Percentiles rank a stretch among this genome's conserved stretches.
phyloP scores from a whole-genome alignment of 345 rosid species.

The Hibiscus syriacus region DNA sequence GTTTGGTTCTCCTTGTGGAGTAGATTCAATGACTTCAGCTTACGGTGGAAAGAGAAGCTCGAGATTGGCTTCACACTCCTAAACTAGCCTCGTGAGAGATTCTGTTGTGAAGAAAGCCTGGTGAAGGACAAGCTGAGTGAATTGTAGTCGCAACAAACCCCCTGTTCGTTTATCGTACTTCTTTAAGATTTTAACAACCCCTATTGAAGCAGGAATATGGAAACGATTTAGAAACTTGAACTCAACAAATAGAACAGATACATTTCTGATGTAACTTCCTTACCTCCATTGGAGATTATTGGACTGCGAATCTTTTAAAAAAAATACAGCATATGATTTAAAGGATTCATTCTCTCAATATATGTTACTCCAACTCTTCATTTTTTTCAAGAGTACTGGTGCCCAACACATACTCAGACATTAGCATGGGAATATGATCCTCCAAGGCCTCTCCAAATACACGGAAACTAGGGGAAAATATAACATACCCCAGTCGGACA shows the following conservation, averaged over 20 bases:
- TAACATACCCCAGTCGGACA: no score
- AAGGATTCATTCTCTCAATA: background rate
- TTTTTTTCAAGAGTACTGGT: background rate
- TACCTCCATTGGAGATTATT: constrained; percentile 23
- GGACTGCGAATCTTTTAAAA: background rate
- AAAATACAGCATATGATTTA: background rate
- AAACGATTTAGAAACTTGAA: constrained; percentile 9
- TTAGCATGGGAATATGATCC: background rate
- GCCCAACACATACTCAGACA: background rate
- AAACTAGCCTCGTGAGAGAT: constrained; percentile 77
- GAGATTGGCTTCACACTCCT: constrained; percentile 77
- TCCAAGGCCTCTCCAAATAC: background rate
- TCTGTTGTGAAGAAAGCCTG: constrained; percentile 86
- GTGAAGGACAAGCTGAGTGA: constrained; percentile 66
- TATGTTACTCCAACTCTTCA: background rate
- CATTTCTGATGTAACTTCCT: background rate
- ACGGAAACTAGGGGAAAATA: no score
- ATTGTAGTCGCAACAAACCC: constrained; percentile 64
- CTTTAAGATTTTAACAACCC: constrained; percentile 80
- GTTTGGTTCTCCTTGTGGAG: constrained; percentile 15
- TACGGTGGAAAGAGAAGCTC: constrained; percentile 83
- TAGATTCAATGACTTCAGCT: constrained; percentile 73
- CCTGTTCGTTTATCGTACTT: constrained; percentile 91
- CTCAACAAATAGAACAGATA: background rate
- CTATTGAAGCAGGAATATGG: constrained; percentile 23